These are phyloP conservation scores for Ceratobasidium papillatum DNA, from an alignment of 1,284 basidiomycete genomes.

Conservation along the genomic window DNA sequence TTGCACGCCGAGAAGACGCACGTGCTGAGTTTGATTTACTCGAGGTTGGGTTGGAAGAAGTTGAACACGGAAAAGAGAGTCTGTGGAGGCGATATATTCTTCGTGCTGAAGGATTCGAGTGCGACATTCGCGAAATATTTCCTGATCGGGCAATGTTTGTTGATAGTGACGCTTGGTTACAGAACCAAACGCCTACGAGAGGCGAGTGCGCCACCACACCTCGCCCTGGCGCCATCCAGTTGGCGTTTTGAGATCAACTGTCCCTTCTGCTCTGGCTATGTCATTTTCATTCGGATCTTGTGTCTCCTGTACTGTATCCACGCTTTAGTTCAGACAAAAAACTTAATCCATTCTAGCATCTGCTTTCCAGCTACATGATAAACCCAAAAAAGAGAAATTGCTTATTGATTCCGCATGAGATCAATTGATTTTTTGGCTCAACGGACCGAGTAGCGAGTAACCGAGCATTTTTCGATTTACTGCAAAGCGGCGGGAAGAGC, in stretches of 20 bases:
- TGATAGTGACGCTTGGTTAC: slow-evolving; percentile 10
- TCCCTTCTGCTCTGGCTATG: not conserved
- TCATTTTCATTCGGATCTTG: not conserved
- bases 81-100: slow-evolving; percentile 36
- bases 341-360: not conserved
- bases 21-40: slow-evolving; percentile 24
- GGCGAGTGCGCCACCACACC: slow-evolving; percentile 17
- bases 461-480: not conserved
- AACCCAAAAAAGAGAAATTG: slow-evolving; percentile 1
- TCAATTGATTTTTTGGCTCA: not conserved
- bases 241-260: slow-evolving; percentile 10
- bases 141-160: slow-evolving; percentile 25
- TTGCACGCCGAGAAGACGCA: slow-evolving; percentile 3
- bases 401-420: not conserved
- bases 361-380: not conserved
- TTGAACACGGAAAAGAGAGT: slow-evolving; percentile 16
- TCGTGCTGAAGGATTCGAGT: slow-evolving; percentile 21
- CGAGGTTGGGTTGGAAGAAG: slow-evolving; percentile 4
- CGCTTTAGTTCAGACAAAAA: not conserved
- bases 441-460: not conserved
- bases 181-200: not conserved
- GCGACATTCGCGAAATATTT: slow-evolving; percentile 29
- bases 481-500: slow-evolving; percentile 12
- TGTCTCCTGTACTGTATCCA: not conserved
- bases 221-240: slow-evolving; percentile 28